A percentile compares a stretch with the other conserved stretches of the same genome.
phyloP scores from a whole-genome alignment of 2,329 filamentous ascomycete genomes.

The Trichoderma sp. region DNA sequence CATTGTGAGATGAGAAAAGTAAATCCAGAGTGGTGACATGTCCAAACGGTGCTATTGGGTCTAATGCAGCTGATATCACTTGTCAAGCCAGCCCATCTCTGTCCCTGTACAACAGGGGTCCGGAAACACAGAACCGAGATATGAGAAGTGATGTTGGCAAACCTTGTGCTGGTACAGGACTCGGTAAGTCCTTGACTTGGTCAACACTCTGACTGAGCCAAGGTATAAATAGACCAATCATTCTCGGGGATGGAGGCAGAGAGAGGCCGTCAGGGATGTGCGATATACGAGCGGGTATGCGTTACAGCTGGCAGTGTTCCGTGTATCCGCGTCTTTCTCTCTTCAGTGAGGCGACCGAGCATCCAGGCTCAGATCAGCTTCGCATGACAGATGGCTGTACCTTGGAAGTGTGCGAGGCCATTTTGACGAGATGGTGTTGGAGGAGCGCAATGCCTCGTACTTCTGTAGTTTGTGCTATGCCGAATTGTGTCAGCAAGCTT shows the following conservation, averaged over 20 bases:
- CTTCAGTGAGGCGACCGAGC: not conserved
- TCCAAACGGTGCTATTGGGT: not conserved
- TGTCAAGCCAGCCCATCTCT: not conserved
- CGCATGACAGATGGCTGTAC: not conserved
- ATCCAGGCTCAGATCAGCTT: not conserved
- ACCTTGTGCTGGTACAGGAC: not conserved
- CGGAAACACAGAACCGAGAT: not conserved
- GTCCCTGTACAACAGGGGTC: conserved; percentile 1
- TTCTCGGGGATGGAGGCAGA: not conserved
- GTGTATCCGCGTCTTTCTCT: not conserved
- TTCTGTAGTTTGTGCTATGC: not conserved
- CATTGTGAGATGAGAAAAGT: not conserved
- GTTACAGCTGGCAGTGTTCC: not conserved
- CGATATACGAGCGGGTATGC: not conserved
- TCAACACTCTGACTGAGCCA: not conserved
- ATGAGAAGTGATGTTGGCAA: not conserved
- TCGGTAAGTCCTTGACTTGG: not conserved
- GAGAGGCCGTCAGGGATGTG: not conserved
- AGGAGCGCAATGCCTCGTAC: not conserved
- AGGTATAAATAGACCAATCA: not conserved
- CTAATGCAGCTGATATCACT: conserved; percentile 9
- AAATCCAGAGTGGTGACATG: conserved; percentile 14
- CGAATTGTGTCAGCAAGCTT: not conserved
- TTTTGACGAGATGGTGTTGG: not conserved
- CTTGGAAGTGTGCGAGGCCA: not conserved